A percentile compares a stretch with the other conserved stretches of the same genome.
phyloP scores from a whole-genome alignment of 176 grass and related monocot genomes.

The Avena atlantica region DNA sequence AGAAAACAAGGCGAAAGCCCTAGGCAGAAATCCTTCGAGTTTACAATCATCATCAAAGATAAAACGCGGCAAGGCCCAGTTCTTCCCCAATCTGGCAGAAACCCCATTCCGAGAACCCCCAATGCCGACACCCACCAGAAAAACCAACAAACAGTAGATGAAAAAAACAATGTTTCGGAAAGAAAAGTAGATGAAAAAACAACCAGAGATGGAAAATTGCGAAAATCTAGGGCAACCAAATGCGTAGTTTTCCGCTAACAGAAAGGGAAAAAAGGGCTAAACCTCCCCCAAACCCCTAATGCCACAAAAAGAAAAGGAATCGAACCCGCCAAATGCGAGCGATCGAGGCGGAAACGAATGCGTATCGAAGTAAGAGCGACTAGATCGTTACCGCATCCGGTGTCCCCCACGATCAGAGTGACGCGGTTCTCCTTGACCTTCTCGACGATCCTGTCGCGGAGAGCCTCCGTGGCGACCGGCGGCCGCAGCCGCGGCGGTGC shows the following conservation, averaged over 20 bases:
- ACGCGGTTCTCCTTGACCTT: slow-evolving; percentile 88
- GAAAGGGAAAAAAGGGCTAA: neutral
- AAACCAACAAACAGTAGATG: neutral
- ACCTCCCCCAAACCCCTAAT: slow-evolving; percentile 36
- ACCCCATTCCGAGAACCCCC: slow-evolving; percentile 29
- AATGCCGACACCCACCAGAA: slow-evolving; percentile 15
- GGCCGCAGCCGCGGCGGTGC: neutral
- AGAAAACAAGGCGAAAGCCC: neutral
- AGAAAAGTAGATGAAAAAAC: neutral
- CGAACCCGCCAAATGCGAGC: neutral
- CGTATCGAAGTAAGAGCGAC: neutral
- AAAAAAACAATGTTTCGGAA: neutral
- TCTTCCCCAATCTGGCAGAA: slow-evolving; percentile 20
- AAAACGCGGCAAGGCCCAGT: neutral
- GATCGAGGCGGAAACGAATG: neutral
- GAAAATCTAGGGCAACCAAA: neutral
- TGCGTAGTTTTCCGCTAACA: neutral
- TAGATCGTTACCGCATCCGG: slow-evolving; percentile 74
- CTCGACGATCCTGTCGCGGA: slow-evolving; percentile 85
- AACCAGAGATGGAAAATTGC: neutral
- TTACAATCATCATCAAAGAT: neutral
- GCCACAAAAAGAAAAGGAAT: neutral
- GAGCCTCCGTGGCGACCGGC: slow-evolving; percentile 66
- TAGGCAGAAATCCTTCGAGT: neutral
- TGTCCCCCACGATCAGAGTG: slow-evolving; percentile 86